Percentiles rank a stretch among this genome's conserved stretches.
These are phyloP conservation scores for Podosphaera xanthii DNA, from an alignment of 2,329 filamentous ascomycete genomes.

Conservation along the genomic window DNA sequence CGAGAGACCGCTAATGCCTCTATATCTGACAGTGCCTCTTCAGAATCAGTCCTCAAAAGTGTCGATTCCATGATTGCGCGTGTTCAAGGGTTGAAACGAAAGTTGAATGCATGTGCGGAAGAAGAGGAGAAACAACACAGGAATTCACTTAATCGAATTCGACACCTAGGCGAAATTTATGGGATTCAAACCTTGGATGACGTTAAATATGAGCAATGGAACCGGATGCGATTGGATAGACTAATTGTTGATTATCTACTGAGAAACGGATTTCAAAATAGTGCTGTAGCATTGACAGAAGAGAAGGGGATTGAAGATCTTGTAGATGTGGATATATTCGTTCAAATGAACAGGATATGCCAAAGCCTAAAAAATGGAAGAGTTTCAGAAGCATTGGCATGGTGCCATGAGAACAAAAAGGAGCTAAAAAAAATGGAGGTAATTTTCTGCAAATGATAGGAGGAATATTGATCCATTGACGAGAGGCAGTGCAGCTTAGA, in stretches of 20 bases:
- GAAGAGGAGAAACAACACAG: constrained; percentile 60
- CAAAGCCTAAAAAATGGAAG: constrained; percentile 46
- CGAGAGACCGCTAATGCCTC: constrained; percentile 29
- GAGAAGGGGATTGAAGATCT: constrained; percentile 59
- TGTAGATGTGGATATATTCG: constrained; percentile 76
- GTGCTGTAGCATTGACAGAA: constrained; percentile 48
- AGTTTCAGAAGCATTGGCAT: constrained; percentile 58
- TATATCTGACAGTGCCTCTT: constrained; percentile 31
- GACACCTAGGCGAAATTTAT: constrained; percentile 64
- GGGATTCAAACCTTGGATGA: constrained; percentile 62
- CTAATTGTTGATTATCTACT: constrained; percentile 84
- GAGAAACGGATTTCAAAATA: constrained; percentile 58
- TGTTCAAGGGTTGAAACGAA: constrained; percentile 72
- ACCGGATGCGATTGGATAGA: constrained; percentile 55
- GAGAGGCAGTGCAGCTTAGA: constrained; percentile 50
- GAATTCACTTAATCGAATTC: constrained; percentile 52
- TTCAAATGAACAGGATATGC: constrained; percentile 57
- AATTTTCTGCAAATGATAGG: constrained; percentile 13
- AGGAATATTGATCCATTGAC: constrained; percentile 2
- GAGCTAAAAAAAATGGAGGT: constrained; percentile 73
- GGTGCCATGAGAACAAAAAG: constrained; percentile 88
- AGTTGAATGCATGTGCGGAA: constrained; percentile 52
- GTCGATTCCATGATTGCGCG: constrained; percentile 69
- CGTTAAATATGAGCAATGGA: constrained; percentile 86
- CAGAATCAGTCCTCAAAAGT: constrained; percentile 52